These are phyloP conservation scores for Gracilariopsis chorda DNA, from an alignment of 23 red algal genomes.

Conservation along the genomic window DNA sequence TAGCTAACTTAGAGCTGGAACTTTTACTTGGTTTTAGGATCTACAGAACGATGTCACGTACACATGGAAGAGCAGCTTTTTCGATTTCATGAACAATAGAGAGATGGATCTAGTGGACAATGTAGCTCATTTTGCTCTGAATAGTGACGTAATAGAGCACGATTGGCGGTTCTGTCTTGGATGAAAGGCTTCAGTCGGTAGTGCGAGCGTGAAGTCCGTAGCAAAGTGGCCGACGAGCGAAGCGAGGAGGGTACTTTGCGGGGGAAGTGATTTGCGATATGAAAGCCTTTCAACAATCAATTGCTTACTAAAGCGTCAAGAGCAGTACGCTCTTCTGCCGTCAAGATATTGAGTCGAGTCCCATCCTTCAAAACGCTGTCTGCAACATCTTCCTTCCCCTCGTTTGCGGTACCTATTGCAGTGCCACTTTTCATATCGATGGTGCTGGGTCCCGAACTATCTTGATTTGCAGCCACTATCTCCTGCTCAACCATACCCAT, in stretches of 20 bases:
- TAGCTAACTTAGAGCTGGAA: too few relatives aligned
- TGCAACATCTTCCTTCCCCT: not conserved
- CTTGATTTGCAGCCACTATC: not conserved
- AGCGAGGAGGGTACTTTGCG: too few relatives aligned
- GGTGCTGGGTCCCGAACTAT: not conserved
- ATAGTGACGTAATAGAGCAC: too few relatives aligned
- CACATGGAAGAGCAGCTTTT: too few relatives aligned
- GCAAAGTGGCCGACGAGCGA: too few relatives aligned
- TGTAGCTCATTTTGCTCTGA: too few relatives aligned
- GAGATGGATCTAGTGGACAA: too few relatives aligned
- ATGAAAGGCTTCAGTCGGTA: too few relatives aligned
- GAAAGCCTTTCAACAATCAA: not conserved
- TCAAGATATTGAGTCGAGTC: not conserved
- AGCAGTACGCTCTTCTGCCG: not conserved
- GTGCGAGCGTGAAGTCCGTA: too few relatives aligned
- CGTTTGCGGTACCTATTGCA: not conserved
- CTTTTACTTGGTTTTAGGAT: not conserved
- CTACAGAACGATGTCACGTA: too few relatives aligned
- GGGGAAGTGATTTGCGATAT: not conserved
- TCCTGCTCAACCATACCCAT: not conserved
- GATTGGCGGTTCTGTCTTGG: too few relatives aligned
- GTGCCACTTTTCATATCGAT: not conserved
- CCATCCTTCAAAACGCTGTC: not conserved
- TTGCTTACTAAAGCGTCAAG: not conserved
- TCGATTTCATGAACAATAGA: too few relatives aligned